Conservation (phyloP, 1,139 yeast species). For the Ogataea hybrid region DNA sequence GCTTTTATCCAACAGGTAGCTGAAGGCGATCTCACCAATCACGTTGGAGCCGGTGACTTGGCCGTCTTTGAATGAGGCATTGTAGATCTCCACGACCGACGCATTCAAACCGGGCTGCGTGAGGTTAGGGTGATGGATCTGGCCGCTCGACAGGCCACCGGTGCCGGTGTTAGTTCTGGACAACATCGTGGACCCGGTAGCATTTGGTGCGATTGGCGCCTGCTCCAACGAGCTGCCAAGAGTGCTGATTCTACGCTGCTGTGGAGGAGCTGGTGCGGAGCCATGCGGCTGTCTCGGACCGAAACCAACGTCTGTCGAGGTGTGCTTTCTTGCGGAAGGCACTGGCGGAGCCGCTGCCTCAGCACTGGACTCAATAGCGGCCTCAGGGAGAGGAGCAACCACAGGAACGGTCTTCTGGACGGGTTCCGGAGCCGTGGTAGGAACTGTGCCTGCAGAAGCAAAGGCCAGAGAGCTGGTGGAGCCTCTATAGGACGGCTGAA, state of each 20-base stretch:
- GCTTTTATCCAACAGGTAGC: constrained; percentile 41
- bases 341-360: constrained; percentile 49
- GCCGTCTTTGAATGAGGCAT: constrained; percentile 71
- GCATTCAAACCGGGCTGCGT: constrained; percentile 66
- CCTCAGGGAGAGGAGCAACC: not conserved
- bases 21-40: constrained; percentile 79
- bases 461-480: constrained; percentile 10
- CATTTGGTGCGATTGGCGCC: constrained; percentile 7
- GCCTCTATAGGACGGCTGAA: constrained; percentile 21
- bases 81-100: constrained; percentile 78
- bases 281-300: constrained; percentile 27
- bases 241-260: constrained; percentile 27
- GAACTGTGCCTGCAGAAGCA: constrained; percentile 9
- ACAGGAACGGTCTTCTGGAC: not conserved
- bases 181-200: constrained; percentile 23
- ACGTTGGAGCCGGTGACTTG: constrained; percentile 54
- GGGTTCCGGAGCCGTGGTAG: constrained; percentile 17
- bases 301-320: constrained; percentile 17
- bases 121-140: constrained; percentile 51
- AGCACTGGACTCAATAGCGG: constrained; percentile 1
- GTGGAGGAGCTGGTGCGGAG: constrained; percentile 32
- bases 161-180: constrained; percentile 29
- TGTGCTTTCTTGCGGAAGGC: constrained; percentile 67
- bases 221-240: constrained; percentile 6
- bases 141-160: constrained; percentile 32